Evolutionary conservation across 768 basidiomycete species (phyloP).

Genomic region (Amanita polypyramis): DNA sequence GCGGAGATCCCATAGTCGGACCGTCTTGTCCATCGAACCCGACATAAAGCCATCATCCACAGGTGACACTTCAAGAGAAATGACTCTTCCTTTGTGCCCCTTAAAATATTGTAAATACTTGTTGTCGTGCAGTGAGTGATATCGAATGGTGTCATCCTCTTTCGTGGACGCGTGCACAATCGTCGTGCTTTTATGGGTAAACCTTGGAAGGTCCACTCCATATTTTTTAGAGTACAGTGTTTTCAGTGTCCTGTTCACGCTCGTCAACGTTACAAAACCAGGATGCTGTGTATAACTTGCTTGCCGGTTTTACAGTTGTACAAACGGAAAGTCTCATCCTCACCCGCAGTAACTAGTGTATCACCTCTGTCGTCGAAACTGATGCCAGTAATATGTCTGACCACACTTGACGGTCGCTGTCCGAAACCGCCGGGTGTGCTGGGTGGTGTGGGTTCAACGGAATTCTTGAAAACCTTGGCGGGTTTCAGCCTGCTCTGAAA

Average conservation of each 20-base stretch:
- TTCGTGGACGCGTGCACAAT: constrained; percentile 91
- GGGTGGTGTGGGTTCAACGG: constrained; percentile 52
- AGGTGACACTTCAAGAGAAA: constrained; percentile 87
- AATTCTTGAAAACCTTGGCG: constrained; percentile 77
- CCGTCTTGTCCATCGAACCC: constrained; percentile 87
- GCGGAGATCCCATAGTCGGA: constrained; percentile 93
- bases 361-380: constrained; percentile 90
- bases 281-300: constrained; percentile 47
- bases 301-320: constrained; percentile 89
- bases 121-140: constrained; percentile 94
- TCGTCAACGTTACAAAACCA: constrained; percentile 14
- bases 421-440: constrained; percentile 28
- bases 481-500: constrained; percentile 69
- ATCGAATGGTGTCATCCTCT: constrained; percentile 89
- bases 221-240: constrained; percentile 91
- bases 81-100: constrained; percentile 84
- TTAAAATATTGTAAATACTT: constrained; percentile 93
- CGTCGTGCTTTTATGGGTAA: constrained; percentile 83
- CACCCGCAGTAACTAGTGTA: constrained; percentile 72
- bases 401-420: constrained; percentile 28
- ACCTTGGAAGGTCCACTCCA: constrained; percentile 88
- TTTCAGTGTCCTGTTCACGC: constrained; percentile 50
- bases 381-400: constrained; percentile 77
- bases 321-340: constrained; percentile 87
- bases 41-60: constrained; percentile 95